phyloP scores from a whole-genome alignment of 805 yeast species.

The Middelhovenomyces tepae region DNA sequence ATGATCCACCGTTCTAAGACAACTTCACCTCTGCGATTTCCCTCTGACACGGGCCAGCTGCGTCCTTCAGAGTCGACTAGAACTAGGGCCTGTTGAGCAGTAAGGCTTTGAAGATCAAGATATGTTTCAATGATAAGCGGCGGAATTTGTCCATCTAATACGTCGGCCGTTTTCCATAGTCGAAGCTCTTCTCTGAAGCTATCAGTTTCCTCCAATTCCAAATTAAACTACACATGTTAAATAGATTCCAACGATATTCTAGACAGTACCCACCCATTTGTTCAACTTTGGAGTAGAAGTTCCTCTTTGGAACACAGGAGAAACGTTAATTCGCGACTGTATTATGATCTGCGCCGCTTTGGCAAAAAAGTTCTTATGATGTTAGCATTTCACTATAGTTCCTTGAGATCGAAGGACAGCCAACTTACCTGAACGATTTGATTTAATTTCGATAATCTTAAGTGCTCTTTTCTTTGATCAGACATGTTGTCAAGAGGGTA shows the following conservation, averaged over 20 bases:
- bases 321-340: slow-evolving; percentile 23
- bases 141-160: slow-evolving; percentile 35
- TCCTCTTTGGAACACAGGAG: slow-evolving; percentile 17
- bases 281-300: slow-evolving; percentile 17
- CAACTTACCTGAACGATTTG: slow-evolving; percentile 23
- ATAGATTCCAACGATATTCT: slow-evolving; percentile 8
- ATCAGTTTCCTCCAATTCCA: slow-evolving; percentile 32
- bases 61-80: slow-evolving; percentile 46
- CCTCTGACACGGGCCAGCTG: slow-evolving; percentile 44
- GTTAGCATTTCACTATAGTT: slow-evolving; percentile 7
- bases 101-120: slow-evolving; percentile 53
- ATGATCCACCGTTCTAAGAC: slow-evolving; percentile 91
- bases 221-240: slow-evolving; percentile 31
- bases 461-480: no score
- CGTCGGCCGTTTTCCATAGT: slow-evolving; percentile 44
- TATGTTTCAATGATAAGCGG: slow-evolving; percentile 84
- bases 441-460: no score
- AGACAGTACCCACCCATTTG: slow-evolving; percentile 16
- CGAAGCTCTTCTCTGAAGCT: slow-evolving; percentile 46
- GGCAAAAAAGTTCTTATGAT: no score
- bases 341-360: no score
- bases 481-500: slow-evolving; percentile 3
- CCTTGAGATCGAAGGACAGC: slow-evolving; percentile 11
- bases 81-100: slow-evolving; percentile 49
- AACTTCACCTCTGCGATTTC: slow-evolving; percentile 65